These are phyloP conservation scores for Cladobotryum mycophilum DNA, from an alignment of 2,329 filamentous ascomycete genomes.

Conservation along the genomic window DNA sequence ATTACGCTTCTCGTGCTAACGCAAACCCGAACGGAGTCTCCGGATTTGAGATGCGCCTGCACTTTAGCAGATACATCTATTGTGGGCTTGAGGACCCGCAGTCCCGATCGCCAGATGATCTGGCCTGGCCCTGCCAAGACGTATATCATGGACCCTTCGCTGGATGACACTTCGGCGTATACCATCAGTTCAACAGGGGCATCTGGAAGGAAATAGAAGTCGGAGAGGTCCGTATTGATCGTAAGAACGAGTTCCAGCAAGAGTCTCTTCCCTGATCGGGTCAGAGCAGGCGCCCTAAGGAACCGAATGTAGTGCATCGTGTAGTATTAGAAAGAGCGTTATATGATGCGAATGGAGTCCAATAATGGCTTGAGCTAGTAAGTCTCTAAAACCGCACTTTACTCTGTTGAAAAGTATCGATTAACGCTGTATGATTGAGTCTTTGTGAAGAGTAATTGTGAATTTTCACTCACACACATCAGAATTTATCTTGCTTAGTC, in stretches of 20 bases:
- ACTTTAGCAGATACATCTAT: constrained; percentile 23
- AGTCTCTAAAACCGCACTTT: too few relatives aligned
- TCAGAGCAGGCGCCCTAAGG: constrained; percentile 40
- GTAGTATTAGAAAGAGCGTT: too few relatives aligned
- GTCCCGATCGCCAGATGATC: constrained; percentile 28
- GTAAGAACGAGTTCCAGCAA: constrained; percentile 42
- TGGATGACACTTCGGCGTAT: constrained; percentile 22
- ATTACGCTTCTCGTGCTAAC: constrained; percentile 19
- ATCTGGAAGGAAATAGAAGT: constrained; percentile 44
- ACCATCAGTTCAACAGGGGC: constrained; percentile 38
- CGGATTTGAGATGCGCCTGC: constrained; percentile 19
- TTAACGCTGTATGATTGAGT: too few relatives aligned
- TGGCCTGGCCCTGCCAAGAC: constrained; percentile 21
- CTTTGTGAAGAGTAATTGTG: too few relatives aligned
- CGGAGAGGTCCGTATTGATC: constrained; percentile 53
- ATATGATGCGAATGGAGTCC: too few relatives aligned
- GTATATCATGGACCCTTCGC: constrained; percentile 18
- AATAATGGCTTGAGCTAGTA: too few relatives aligned
- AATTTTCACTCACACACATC: too few relatives aligned
- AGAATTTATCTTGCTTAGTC: too few relatives aligned
- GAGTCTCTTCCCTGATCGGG: constrained; percentile 19
- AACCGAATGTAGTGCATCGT: constrained; percentile 54
- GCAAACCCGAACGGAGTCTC: constrained; percentile 22
- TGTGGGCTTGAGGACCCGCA: constrained; percentile 34
- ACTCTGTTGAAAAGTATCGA: too few relatives aligned